These are phyloP conservation scores for Trichoderma atrobrunneum DNA, from an alignment of 2,329 filamentous ascomycete species.

Conservation along the genomic window DNA sequence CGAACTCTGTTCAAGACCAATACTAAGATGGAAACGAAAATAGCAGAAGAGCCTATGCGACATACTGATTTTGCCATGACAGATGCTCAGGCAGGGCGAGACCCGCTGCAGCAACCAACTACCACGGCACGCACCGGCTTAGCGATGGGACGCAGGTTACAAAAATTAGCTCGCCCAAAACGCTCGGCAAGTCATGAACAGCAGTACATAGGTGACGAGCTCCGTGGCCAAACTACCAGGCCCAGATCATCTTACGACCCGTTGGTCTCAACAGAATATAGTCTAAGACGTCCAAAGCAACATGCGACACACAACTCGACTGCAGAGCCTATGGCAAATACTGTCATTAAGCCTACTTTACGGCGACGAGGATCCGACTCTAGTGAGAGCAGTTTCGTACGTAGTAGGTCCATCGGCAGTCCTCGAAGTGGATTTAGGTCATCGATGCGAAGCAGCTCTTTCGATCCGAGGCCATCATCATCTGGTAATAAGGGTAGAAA, in stretches of 20 bases:
- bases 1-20: background rate
- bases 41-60: background rate
- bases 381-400: slow-evolving; percentile 81
- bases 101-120: background rate
- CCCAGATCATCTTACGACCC: slow-evolving; percentile 33
- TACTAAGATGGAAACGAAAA: background rate
- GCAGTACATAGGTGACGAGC: slow-evolving; percentile 14
- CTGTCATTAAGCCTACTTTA: slow-evolving; percentile 35
- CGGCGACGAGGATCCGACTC: slow-evolving; percentile 59
- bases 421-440: slow-evolving; percentile 62
- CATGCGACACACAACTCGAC: slow-evolving; percentile 27
- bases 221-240: slow-evolving; percentile 22
- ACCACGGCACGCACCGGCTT: background rate
- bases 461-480: slow-evolving; percentile 28
- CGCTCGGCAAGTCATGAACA: background rate
- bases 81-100: background rate
- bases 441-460: slow-evolving; percentile 60
- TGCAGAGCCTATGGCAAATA: slow-evolving; percentile 19
- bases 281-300: slow-evolving; percentile 26
- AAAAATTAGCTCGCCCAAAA: background rate
- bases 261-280: slow-evolving; percentile 17
- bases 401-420: slow-evolving; percentile 48
- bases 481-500: slow-evolving; percentile 41
- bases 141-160: background rate
- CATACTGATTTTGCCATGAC: background rate